Percentiles rank a stretch among this genome's conserved stretches.
phyloP scores from a whole-genome alignment of 495 filamentous ascomycete species.

The Neurospora sp. region DNA sequence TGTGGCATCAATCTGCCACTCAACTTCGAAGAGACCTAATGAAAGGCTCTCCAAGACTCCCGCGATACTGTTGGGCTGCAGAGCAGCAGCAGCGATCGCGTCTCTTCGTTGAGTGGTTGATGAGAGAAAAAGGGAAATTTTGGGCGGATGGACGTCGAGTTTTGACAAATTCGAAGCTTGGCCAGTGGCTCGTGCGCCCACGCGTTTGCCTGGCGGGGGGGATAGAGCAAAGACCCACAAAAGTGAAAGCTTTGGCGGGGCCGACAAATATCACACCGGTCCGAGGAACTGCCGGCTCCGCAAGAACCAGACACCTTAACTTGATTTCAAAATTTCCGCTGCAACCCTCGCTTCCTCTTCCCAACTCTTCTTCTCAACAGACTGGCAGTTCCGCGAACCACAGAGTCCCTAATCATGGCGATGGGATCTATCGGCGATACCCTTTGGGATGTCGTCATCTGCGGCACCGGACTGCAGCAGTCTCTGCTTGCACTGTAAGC shows the following conservation, averaged over 20 bases:
- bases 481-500: constrained; percentile 90
- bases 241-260: background rate
- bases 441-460: constrained; percentile 83
- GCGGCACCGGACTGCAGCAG: constrained; percentile 80
- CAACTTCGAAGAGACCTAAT: constrained; percentile 50
- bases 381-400: constrained; percentile 9
- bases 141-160: background rate
- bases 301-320: constrained; percentile 12
- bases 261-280: background rate
- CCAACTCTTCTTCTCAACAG: constrained; percentile 15
- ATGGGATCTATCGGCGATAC: constrained; percentile 80
- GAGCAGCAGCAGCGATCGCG: constrained; percentile 26
- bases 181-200: constrained; percentile 5
- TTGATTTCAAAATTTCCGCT: constrained; percentile 24
- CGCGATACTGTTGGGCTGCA: constrained; percentile 25
- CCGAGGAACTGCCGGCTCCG: constrained; percentile 13
- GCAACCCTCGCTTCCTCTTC: constrained; percentile 6
- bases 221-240: background rate
- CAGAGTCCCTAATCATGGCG: constrained; percentile 11
- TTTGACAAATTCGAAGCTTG: background rate
- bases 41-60: constrained; percentile 49
- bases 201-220: background rate
- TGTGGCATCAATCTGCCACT: constrained; percentile 54
- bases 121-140: constrained; percentile 25
- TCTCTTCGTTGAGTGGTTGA: constrained; percentile 42